These are phyloP conservation scores for Pestalotiopsis sp. DNA, from an alignment of 2,329 filamentous ascomycete genomes.

Conservation along the genomic window DNA sequence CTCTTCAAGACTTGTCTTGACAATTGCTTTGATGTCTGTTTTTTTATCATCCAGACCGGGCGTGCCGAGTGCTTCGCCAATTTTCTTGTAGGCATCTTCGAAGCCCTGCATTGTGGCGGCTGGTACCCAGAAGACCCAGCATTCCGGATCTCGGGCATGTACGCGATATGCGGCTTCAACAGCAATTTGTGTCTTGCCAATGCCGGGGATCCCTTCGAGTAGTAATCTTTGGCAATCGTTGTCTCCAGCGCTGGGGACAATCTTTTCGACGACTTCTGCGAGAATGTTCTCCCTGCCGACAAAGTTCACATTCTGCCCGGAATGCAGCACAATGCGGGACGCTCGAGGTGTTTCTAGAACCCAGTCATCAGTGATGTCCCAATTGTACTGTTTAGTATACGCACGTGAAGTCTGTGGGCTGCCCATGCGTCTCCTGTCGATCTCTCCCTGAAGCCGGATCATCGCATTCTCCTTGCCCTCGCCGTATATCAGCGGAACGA, in stretches of 20 bases:
- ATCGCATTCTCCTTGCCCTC: not conserved
- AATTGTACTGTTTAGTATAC: not conserved
- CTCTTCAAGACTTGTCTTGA: constrained; percentile 35
- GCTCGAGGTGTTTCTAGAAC: not conserved
- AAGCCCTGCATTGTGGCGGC: constrained; percentile 30
- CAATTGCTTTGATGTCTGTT: constrained; percentile 36
- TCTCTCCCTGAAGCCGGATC: not conserved
- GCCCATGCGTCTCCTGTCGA: not conserved
- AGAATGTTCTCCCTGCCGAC: constrained; percentile 7
- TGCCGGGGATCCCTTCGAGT: too few species aligned
- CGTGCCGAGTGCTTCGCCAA: constrained; percentile 31
- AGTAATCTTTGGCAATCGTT: too few species aligned
- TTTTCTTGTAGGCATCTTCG: constrained; percentile 36
- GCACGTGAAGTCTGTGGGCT: not conserved
- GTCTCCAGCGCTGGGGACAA: not conserved
- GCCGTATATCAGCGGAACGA: not conserved
- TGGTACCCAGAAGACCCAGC: constrained; percentile 44
- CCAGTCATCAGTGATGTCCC: not conserved
- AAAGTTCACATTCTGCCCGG: constrained; percentile 7
- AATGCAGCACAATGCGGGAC: too few species aligned
- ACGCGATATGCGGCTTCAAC: constrained; percentile 35
- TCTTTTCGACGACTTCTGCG: not conserved
- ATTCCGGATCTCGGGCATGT: constrained; percentile 26
- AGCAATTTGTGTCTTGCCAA: constrained; percentile 43
- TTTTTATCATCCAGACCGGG: constrained; percentile 33